phyloP scores from a whole-genome alignment of 148 eudicot genomes.

The Vaccinium corymbosum region DNA sequence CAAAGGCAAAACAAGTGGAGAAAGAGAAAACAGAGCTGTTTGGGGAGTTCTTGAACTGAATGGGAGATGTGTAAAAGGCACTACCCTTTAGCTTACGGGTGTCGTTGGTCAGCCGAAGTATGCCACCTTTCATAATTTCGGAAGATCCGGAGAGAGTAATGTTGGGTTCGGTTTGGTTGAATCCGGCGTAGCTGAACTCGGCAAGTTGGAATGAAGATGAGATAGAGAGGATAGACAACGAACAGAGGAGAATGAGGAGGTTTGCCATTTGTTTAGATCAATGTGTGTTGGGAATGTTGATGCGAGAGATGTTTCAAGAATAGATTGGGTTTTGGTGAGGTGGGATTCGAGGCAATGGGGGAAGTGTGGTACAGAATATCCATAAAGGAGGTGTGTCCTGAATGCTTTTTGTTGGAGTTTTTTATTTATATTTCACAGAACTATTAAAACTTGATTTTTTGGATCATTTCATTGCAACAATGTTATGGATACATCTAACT shows the following conservation, averaged over 20 bases:
- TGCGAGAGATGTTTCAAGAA: too few relatives aligned
- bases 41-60: slow-evolving; percentile 25
- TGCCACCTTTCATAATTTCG: slow-evolving; percentile 13
- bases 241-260: neutral
- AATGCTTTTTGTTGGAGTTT: too few relatives aligned
- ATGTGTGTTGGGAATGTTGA: too few relatives aligned
- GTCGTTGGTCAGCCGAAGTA: slow-evolving; percentile 34
- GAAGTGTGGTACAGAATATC: too few relatives aligned
- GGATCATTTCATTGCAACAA: too few relatives aligned
- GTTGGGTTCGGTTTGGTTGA: neutral
- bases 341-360: neutral
- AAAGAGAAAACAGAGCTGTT: slow-evolving; percentile 29
- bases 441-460: too few relatives aligned
- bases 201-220: neutral
- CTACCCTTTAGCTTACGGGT: slow-evolving; percentile 27
- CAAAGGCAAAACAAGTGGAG: slow-evolving; percentile 43
- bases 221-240: neutral
- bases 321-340: neutral
- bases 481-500: too few relatives aligned
- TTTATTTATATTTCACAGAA: too few relatives aligned
- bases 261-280: neutral
- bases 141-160: neutral
- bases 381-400: too few relatives aligned
- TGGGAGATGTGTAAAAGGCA: slow-evolving; percentile 28
- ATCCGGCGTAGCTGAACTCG: neutral